phyloP scores from a whole-genome alignment of 2,329 filamentous ascomycete species.

The Lojkania enalia region DNA sequence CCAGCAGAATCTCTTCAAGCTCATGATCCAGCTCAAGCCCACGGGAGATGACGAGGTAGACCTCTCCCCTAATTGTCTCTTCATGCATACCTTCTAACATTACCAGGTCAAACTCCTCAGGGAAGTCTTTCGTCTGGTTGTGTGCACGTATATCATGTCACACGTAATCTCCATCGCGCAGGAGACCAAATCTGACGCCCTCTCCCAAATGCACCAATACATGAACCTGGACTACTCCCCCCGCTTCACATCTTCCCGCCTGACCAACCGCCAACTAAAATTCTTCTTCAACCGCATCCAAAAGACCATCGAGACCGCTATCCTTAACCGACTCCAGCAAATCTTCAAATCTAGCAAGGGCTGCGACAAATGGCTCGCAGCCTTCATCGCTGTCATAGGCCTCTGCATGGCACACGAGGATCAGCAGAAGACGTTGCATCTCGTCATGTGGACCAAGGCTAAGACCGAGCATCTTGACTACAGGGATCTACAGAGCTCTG shows the following conservation, averaged over 20 bases:
- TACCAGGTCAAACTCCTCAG: constrained; percentile 44
- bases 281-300: constrained; percentile 54
- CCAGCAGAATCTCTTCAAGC: constrained; percentile 46
- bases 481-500: constrained; percentile 36
- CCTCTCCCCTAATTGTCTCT: not conserved
- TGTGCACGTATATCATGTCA: constrained; percentile 55
- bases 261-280: constrained; percentile 55
- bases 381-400: constrained; percentile 52
- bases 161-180: constrained; percentile 52
- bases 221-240: constrained; percentile 32
- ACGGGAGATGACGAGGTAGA: constrained; percentile 47
- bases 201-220: constrained; percentile 46
- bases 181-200: constrained; percentile 40
- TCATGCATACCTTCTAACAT: not conserved
- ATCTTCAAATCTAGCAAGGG: constrained; percentile 51
- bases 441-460: constrained; percentile 48
- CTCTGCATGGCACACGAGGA: constrained; percentile 55
- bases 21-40: constrained; percentile 46
- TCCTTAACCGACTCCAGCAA: constrained; percentile 53
- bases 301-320: constrained; percentile 44
- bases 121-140: constrained; percentile 51
- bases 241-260: constrained; percentile 47
- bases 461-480: constrained; percentile 32
- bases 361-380: constrained; percentile 50
- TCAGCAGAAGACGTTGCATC: constrained; percentile 51